A percentile compares a stretch with the other conserved stretches of the same genome.
phyloP scores from a whole-genome alignment of 164 flowering plant genomes.

The Vitis riparia region DNA sequence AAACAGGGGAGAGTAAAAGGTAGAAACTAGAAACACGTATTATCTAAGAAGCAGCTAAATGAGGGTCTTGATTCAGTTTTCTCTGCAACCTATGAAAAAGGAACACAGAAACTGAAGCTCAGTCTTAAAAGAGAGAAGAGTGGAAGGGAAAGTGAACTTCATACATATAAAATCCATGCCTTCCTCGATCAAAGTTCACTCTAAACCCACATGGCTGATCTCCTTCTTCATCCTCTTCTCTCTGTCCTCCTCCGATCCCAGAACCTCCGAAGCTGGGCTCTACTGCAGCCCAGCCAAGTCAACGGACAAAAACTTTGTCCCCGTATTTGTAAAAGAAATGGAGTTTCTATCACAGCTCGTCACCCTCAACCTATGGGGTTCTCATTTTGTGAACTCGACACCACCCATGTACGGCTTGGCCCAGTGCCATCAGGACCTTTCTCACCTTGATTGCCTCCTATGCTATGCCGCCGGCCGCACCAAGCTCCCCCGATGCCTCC shows the following conservation, averaged over 20 bases:
- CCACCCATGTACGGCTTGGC: slow-evolving; percentile 45
- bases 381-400: slow-evolving; percentile 10
- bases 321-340: slow-evolving; percentile 44
- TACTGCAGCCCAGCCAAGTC: slow-evolving; percentile 34
- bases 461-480: slow-evolving; percentile 66
- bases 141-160: neutral
- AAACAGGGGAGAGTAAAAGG: too few species aligned
- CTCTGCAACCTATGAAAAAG: too few species aligned
- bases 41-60: too few species aligned
- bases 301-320: slow-evolving; percentile 20
- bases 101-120: neutral
- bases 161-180: slow-evolving; percentile 8
- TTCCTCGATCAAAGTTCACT: neutral
- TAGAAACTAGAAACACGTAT: too few species aligned
- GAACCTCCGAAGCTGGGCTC: slow-evolving; percentile 31
- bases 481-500: slow-evolving; percentile 64
- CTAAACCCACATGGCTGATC: neutral
- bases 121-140: neutral
- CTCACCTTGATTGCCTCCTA: slow-evolving; percentile 62
- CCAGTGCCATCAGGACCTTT: slow-evolving; percentile 66
- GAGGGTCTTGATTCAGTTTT: too few species aligned
- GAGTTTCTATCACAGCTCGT: slow-evolving; percentile 33
- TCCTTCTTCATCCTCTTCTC: slow-evolving; percentile 15
- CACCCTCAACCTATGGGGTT: slow-evolving; percentile 25
- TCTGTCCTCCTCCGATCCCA: slow-evolving; percentile 31